A percentile compares a stretch with the other conserved stretches of the same genome.
phyloP scores from a whole-genome alignment of 2,329 filamentous ascomycete genomes.

The Trichoderma cornu-damae region DNA sequence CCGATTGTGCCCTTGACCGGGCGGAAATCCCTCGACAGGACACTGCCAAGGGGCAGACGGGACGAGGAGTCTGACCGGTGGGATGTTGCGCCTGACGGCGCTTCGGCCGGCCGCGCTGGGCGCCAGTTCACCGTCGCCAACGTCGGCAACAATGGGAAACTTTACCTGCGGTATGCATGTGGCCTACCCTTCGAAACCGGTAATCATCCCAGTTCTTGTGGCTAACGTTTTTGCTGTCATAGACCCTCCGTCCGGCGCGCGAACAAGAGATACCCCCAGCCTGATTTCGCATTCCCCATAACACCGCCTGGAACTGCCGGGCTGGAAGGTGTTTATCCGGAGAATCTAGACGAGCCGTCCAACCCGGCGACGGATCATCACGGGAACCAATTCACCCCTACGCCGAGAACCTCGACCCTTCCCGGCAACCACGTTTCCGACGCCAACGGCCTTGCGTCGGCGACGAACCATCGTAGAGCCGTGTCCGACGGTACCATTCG shows the following conservation, averaged over 20 bases:
- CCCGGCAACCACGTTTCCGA: slow-evolving; percentile 34
- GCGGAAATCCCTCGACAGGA: slow-evolving; percentile 40
- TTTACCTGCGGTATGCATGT: slow-evolving; percentile 66
- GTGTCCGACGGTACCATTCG: slow-evolving; percentile 74
- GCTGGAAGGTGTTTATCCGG: slow-evolving; percentile 42
- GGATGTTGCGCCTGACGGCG: slow-evolving; percentile 56
- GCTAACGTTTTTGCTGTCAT: slow-evolving; percentile 1
- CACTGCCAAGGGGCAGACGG: slow-evolving; percentile 40
- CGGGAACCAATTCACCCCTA: slow-evolving; percentile 41
- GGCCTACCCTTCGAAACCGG: background rate
- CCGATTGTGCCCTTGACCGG: slow-evolving; percentile 45
- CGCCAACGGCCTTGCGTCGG: slow-evolving; percentile 22
- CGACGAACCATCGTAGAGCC: slow-evolving; percentile 52
- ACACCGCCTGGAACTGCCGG: slow-evolving; percentile 57
- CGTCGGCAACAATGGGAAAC: slow-evolving; percentile 76
- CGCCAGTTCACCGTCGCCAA: slow-evolving; percentile 75
- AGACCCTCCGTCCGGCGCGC: slow-evolving; percentile 59
- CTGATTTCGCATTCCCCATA: slow-evolving; percentile 55
- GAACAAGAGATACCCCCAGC: slow-evolving; percentile 57
- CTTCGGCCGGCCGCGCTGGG: slow-evolving; percentile 58
- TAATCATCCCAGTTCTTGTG: background rate
- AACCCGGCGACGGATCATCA: slow-evolving; percentile 24
- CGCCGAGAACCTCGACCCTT: slow-evolving; percentile 14
- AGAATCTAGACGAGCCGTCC: slow-evolving; percentile 25
- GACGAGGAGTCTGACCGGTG: slow-evolving; percentile 51